A percentile compares a stretch with the other conserved stretches of the same genome.
Conservation (phyloP, 1,284 basidiomycete species). For the Ustilago shanxiensis region DNA sequence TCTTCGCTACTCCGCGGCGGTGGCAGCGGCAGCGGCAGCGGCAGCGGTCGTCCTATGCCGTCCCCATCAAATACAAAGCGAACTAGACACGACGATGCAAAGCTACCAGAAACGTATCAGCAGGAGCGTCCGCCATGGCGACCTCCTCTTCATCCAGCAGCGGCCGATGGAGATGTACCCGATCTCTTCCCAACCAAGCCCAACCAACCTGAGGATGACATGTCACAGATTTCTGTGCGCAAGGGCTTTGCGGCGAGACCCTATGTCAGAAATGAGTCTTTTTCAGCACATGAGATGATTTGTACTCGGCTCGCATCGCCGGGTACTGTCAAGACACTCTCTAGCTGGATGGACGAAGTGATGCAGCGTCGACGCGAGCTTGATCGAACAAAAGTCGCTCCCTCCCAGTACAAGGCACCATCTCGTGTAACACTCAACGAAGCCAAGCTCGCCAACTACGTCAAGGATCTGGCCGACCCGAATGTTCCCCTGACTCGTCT, state of each 20-base stretch:
- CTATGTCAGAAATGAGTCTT: constrained; percentile 72
- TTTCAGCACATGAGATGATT: constrained; percentile 75
- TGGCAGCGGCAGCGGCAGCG: too few species aligned
- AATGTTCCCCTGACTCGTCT: constrained; percentile 88
- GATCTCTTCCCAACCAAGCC: constrained; percentile 87
- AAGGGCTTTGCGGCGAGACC: constrained; percentile 78
- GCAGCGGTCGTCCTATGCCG: constrained; percentile 1
- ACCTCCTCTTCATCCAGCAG: constrained; percentile 58
- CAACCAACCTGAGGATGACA: constrained; percentile 84
- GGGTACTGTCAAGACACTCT: constrained; percentile 35
- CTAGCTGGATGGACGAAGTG: constrained; percentile 51
- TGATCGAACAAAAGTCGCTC: constrained; percentile 22
- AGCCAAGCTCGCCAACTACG: constrained; percentile 86
- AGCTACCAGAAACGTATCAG: constrained; percentile 41
- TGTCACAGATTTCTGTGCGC: constrained; percentile 83
- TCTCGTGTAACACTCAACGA: constrained; percentile 88
- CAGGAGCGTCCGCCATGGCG: constrained; percentile 60
- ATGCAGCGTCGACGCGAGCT: constrained; percentile 44
- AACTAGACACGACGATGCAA: constrained; percentile 23
- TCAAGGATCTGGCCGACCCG: constrained; percentile 89
- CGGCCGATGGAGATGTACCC: constrained; percentile 68
- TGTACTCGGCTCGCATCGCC: constrained; percentile 72
- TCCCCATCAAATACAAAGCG: constrained; percentile 14
- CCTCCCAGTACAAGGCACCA: constrained; percentile 52
- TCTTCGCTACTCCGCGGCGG: constrained; percentile 25